These are phyloP conservation scores for bread wheat (Triticum aestivum) DNA, from an alignment of 176 grass and related monocot genomes.

Conservation along the genomic window IWGSC_CS_RefSeq_v2.1 NC_057794.1:236663017-236663516, in stretches of 20 bases:
- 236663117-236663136: conserved; percentile 57
- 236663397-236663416: conserved; percentile 60
- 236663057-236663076: conserved; percentile 70
- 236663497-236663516: conserved; percentile 78
- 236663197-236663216: conserved; percentile 60
- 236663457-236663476: conserved; percentile 61
- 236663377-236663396: conserved; percentile 73
- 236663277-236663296: conserved; percentile 84
- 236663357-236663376: conserved; percentile 64
- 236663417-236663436: conserved; percentile 51
- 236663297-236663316: conserved; percentile 68
- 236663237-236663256: conserved; percentile 31
- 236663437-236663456: conserved; percentile 55
- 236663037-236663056: conserved; percentile 60
- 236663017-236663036: conserved; percentile 38
- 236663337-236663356: conserved; percentile 62
- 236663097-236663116: conserved; percentile 48
- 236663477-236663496: conserved; percentile 85
- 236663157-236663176: conserved; percentile 62
- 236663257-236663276: conserved; percentile 20
- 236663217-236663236: conserved; percentile 45
- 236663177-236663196: conserved; percentile 59
- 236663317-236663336: conserved; percentile 48
- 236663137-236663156: conserved; percentile 66
- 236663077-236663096: conserved; percentile 46